phyloP scores from a whole-genome alignment of 257 asterid genomes.

The Solanum rostratum region DNA sequence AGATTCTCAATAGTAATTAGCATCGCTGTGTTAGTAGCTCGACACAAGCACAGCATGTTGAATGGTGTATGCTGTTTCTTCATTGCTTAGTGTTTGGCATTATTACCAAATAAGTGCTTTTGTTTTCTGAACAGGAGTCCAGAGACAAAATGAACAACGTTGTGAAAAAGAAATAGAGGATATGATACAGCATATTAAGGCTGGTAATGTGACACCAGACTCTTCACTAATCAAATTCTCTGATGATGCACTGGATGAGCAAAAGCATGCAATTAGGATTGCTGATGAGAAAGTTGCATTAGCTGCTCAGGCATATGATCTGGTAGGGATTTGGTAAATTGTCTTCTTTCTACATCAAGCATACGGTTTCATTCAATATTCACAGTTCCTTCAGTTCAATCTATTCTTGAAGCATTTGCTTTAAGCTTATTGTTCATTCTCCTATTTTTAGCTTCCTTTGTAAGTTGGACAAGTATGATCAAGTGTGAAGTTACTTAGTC shows the following conservation, averaged over 20 bases:
- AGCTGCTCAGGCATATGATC: conserved; percentile 86
- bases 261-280: conserved; percentile 89
- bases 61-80: neutral
- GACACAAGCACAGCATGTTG: neutral
- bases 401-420: neutral
- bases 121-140: conserved; percentile 45
- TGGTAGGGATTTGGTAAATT: conserved; percentile 34
- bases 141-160: conserved; percentile 76
- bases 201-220: conserved; percentile 63
- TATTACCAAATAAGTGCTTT: conserved; percentile 1
- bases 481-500: neutral
- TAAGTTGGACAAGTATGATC: neutral
- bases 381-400: neutral
- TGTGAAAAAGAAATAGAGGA: conserved; percentile 86
- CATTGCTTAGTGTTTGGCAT: neutral
- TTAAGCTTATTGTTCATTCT: neutral
- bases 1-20: neutral
- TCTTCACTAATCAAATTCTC: conserved; percentile 75
- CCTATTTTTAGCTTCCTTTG: neutral
- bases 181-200: conserved; percentile 65
- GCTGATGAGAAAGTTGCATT: conserved; percentile 94
- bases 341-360: neutral
- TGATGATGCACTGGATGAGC: conserved; percentile 88
- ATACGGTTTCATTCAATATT: neutral
- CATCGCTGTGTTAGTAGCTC: neutral